phyloP scores from a whole-genome alignment of 1,139 yeast species.

The Candida mesenterica region DNA sequence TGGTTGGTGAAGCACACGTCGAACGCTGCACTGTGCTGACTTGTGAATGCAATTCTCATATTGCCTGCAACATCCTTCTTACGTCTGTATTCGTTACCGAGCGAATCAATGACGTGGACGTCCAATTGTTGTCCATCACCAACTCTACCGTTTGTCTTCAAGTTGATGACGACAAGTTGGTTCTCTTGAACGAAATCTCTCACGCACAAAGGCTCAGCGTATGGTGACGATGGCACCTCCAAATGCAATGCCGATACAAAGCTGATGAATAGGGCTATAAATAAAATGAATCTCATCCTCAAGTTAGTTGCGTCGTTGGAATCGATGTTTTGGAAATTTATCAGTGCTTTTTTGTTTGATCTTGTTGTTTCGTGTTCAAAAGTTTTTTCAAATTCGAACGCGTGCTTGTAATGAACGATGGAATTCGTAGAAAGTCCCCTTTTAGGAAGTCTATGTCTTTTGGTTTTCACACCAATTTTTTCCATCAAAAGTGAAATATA shows the following conservation, averaged over 20 bases:
- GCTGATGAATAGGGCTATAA: slow-evolving; percentile 17
- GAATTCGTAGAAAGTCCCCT: too few species aligned
- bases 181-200: slow-evolving; percentile 87
- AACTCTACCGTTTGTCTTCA: slow-evolving; percentile 64
- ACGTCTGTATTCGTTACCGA: slow-evolving; percentile 69
- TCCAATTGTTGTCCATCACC: slow-evolving; percentile 86
- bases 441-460: slow-evolving; percentile 8
- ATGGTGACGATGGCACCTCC: slow-evolving; percentile 37
- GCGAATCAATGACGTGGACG: slow-evolving; percentile 59
- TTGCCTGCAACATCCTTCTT: slow-evolving; percentile 66
- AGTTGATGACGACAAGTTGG: slow-evolving; percentile 80
- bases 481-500: not conserved
- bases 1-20: slow-evolving; percentile 87
- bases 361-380: slow-evolving; percentile 13
- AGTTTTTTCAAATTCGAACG: slow-evolving; percentile 1
- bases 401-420: too few species aligned
- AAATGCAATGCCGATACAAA: slow-evolving; percentile 35
- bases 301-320: not conserved
- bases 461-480: too few species aligned
- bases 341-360: slow-evolving; percentile 3
- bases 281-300: slow-evolving; percentile 13
- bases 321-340: slow-evolving; percentile 1
- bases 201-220: slow-evolving; percentile 58
- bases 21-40: slow-evolving; percentile 78
- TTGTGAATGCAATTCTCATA: slow-evolving; percentile 74